Conservation (phyloP, 768 basidiomycete genomes). For the Paxillus rubicundulus region DNA sequence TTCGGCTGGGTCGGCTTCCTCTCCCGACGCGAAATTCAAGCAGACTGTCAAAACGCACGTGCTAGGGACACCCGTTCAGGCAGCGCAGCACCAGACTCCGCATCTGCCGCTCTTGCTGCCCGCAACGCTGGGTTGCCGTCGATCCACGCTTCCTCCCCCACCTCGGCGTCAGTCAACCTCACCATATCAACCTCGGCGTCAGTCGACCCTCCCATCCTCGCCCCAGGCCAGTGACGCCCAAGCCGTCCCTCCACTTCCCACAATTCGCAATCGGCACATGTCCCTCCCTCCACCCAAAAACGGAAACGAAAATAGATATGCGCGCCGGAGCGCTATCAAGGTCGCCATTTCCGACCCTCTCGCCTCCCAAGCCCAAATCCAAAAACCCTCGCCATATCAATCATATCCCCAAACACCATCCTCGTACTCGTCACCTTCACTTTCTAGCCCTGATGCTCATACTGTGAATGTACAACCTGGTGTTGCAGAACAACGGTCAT, state of each 20-base stretch:
- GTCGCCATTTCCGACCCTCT: constrained; percentile 4
- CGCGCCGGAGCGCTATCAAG: background rate
- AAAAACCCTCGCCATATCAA: background rate
- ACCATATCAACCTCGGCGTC: constrained; percentile 1
- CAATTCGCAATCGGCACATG: constrained; percentile 12
- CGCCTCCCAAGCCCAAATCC: background rate
- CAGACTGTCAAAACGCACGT: background rate
- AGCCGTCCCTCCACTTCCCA: background rate
- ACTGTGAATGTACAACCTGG: background rate
- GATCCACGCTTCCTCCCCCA: constrained; percentile 1
- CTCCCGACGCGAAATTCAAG: constrained; percentile 2
- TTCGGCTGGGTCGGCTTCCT: constrained; percentile 1
- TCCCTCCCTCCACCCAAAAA: constrained; percentile 25
- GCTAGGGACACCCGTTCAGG: background rate
- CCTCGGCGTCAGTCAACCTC: background rate
- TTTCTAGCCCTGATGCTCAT: background rate
- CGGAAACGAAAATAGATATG: background rate
- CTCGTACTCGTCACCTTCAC: constrained; percentile 6
- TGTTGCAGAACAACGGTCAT: background rate
- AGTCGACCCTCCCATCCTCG: constrained; percentile 2
- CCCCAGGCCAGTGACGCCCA: background rate
- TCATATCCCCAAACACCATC: constrained; percentile 9
- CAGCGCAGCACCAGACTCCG: background rate
- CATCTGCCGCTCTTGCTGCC: constrained; percentile 11
- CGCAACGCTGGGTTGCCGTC: constrained; percentile 3